Evolutionary conservation across 164 flowering plant genomes (phyloP), one percentile per base, ranked within the genome.

Genomic region (Vitis riparia): DNA sequence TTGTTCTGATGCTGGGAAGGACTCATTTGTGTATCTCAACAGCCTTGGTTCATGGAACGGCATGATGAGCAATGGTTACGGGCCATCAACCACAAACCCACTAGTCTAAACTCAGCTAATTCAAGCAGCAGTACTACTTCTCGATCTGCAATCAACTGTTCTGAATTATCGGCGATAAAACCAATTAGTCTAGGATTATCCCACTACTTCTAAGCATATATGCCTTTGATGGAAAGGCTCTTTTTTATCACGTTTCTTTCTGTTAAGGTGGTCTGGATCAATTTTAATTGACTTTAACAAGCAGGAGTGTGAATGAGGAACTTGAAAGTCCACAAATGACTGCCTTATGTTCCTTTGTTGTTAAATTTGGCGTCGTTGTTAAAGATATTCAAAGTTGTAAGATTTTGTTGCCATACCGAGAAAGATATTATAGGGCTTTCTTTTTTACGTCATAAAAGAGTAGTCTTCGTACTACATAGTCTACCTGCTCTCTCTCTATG

Each of bases 1-100:
- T 30, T 81, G 84, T 49, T 79, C 83, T 50, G 81, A 79, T 60
- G 74, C 63, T 59, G 85, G 80, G 13, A 82, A 81, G 53, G 84
- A 86, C 51, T 68, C 84, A 15, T 71, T 58, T 62, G 87, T 84
- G 29, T 77, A 83, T 69, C 53, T 76, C 23, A 74, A 68, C 17
- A 74, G 81, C 32, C 55, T 84, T 16, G 87, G 88, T 30, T 77
- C 89, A 32, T 89, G 91, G 90, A 72, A 71, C 16, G 78, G 83
- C 13, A 59, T 83, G 78, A 80, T 81, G 68, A 82, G 77, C 55
- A 62, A 44, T 23, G 75, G 82, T 1, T 87, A 81, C 59, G 86
- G 86, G 56, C 60, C 87, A 1, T 87, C 93, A 47, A 68, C 89
- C 29, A 73, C 86, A 61, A 85, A 87, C 68, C 73, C 85, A 17